These are phyloP conservation scores for Spinellus fusiger DNA, from an alignment of 192 early-diverging fungal species.

Conservation along the genomic window DNA sequence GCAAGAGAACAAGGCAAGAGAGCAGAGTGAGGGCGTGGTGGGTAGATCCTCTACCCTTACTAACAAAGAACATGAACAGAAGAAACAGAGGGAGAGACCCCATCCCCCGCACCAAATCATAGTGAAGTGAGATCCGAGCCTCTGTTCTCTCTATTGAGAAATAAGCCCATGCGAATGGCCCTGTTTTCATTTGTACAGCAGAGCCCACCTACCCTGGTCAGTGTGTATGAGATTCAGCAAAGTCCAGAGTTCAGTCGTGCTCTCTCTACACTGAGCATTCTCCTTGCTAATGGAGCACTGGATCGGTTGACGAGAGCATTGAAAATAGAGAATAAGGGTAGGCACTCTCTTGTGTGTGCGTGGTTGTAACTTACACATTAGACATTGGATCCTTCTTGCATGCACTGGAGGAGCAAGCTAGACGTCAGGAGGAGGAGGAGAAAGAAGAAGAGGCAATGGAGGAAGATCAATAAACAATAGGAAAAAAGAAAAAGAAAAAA, in stretches of 20 bases:
- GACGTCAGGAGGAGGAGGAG: background rate
- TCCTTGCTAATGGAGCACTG: background rate
- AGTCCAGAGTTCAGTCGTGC: constrained; percentile 1
- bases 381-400: background rate
- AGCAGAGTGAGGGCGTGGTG: background rate
- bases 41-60: background rate
- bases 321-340: background rate
- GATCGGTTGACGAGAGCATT: background rate
- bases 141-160: constrained; percentile 34
- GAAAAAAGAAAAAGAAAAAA: background rate
- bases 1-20: background rate
- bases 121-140: constrained; percentile 31
- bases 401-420: background rate
- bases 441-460: background rate
- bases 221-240: background rate
- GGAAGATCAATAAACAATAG: background rate
- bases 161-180: constrained; percentile 30
- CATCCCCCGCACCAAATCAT: background rate
- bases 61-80: no score
- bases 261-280: background rate
- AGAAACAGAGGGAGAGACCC: background rate
- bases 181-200: constrained; percentile 43
- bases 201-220: background rate
- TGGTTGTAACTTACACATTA: background rate
- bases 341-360: background rate